Conservation (phyloP, 306 rosid species). For the Bauhinia variegata region DNA sequence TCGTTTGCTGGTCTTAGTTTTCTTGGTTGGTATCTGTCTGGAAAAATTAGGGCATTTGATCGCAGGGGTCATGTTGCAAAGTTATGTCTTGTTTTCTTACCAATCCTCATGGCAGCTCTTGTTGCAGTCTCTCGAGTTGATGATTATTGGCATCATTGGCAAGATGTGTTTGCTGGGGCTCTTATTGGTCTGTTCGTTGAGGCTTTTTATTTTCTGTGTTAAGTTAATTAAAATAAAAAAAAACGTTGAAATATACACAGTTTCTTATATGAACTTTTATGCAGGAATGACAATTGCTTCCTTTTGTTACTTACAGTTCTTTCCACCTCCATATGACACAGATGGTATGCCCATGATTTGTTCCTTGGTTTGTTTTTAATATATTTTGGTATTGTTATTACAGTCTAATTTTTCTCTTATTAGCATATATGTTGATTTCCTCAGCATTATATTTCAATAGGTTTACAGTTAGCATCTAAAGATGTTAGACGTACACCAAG, state of each 20-base stretch:
- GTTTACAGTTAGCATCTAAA: neutral
- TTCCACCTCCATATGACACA: conserved; percentile 81
- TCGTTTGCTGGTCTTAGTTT: conserved; percentile 89
- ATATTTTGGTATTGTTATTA: conserved; percentile 17
- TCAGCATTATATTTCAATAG: neutral
- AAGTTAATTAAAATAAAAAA: no score
- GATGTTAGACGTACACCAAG: neutral
- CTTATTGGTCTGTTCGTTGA: conserved; percentile 67
- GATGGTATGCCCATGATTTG: conserved; percentile 61
- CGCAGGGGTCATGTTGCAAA: conserved; percentile 81
- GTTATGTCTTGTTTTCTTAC: conserved; percentile 70
- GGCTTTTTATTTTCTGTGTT: conserved; percentile 7
- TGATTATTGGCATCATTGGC: conserved; percentile 99
- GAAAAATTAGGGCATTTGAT: conserved; percentile 81
- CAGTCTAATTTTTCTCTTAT: conserved; percentile 11
- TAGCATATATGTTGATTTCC: neutral
- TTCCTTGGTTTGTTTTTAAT: conserved; percentile 5
- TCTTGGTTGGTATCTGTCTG: conserved; percentile 80
- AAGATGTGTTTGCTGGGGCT: conserved; percentile 84
- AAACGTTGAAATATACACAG: conserved; percentile 7
- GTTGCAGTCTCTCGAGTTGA: conserved; percentile 89
- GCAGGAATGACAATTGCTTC: conserved; percentile 77
- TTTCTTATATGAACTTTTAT: conserved; percentile 42
- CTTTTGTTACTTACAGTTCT: conserved; percentile 92
- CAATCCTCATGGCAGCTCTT: conserved; percentile 75